A percentile compares a stretch with the other conserved stretches of the same genome.
These are phyloP conservation scores for Phellopilus nigrolimitatus DNA, from an alignment of 1,284 basidiomycete species.

Conservation along the genomic window DNA sequence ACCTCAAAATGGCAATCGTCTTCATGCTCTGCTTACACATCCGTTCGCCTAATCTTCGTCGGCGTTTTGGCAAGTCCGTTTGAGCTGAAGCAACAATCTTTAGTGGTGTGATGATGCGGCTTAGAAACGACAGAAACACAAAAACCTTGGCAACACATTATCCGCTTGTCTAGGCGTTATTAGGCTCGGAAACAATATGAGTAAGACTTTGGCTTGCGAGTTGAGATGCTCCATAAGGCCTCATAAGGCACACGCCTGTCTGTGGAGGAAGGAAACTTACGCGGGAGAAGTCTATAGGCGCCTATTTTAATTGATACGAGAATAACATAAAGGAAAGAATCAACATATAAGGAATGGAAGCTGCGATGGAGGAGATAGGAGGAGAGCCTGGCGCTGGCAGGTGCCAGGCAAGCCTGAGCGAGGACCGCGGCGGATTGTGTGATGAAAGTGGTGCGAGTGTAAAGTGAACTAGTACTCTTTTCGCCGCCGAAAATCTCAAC, in stretches of 20 bases:
- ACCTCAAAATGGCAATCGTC: not conserved
- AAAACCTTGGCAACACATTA: not conserved
- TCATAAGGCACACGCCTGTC: not conserved
- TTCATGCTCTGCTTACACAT: too few relatives aligned
- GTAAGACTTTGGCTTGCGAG: not conserved
- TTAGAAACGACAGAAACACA: not conserved
- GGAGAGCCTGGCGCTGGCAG: not conserved
- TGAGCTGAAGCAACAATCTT: not conserved
- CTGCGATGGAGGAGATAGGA: slow-evolving; percentile 6
- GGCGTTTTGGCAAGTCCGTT: slow-evolving; percentile 1
- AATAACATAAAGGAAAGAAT: not conserved
- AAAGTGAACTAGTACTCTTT: not conserved
- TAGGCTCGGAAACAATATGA: not conserved
- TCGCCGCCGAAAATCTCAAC: not conserved
- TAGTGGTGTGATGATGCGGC: not conserved
- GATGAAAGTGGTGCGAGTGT: not conserved
- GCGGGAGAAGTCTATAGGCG: slow-evolving; percentile 11
- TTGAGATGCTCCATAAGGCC: not conserved
- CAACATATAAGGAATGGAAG: not conserved
- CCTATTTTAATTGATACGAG: not conserved
- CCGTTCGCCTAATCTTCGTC: not conserved
- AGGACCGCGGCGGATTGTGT: slow-evolving; percentile 4
- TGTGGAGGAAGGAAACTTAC: not conserved
- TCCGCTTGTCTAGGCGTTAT: not conserved
- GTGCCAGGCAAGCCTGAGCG: not conserved